A percentile compares a stretch with the other conserved stretches of the same genome.
Conservation (phyloP, 2,329 filamentous ascomycete species). For the Podosphaera leucotricha region DNA sequence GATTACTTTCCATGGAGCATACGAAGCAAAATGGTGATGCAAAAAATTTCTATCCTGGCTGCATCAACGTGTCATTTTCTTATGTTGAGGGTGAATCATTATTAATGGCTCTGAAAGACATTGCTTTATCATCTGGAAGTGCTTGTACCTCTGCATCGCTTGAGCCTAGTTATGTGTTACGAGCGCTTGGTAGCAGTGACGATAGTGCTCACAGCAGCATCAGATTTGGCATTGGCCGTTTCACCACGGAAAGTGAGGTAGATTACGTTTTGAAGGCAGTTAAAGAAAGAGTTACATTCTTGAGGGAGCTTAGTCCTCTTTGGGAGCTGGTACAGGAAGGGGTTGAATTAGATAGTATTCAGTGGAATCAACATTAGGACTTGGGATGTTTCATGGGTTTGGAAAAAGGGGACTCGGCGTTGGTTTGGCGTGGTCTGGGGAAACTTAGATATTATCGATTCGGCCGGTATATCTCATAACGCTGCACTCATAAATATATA, state of each 20-base stretch:
- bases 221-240: conserved; percentile 87
- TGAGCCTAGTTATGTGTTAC: conserved; percentile 87
- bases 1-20: conserved; percentile 74
- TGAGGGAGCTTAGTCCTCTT: conserved; percentile 80
- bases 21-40: conserved; percentile 75
- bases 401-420: neutral
- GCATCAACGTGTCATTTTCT: conserved; percentile 94
- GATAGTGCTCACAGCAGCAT: conserved; percentile 97
- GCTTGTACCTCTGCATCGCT: conserved; percentile 93
- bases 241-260: conserved; percentile 86
- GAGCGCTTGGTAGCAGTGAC: conserved; percentile 84
- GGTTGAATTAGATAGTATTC: conserved; percentile 81
- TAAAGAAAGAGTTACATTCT: conserved; percentile 67
- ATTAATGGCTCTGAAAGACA: conserved; percentile 94
- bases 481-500: neutral
- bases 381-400: neutral
- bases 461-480: neutral
- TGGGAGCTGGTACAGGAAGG: conserved; percentile 98
- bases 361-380: conserved; percentile 87
- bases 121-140: conserved; percentile 86
- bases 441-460: neutral
- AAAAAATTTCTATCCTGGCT: conserved; percentile 72
- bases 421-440: neutral
- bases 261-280: conserved; percentile 96
- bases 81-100: conserved; percentile 97